Conservation (phyloP, 495 filamentous ascomycete species). For the Astrothelium subdiscretum region DNA sequence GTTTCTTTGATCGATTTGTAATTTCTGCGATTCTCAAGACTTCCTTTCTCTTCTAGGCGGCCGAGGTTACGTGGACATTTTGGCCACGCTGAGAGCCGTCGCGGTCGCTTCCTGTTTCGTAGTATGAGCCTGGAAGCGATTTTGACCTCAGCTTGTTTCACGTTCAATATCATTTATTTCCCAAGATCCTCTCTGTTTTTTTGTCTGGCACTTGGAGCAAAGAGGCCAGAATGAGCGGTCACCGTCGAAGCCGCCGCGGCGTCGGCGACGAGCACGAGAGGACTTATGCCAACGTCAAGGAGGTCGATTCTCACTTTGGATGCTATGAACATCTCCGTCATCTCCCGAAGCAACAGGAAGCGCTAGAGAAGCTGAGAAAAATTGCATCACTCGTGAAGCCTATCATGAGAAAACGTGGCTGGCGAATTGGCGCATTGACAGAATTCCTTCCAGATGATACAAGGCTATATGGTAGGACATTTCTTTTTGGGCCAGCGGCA, state of each 20-base stretch:
- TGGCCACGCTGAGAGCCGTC: neutral
- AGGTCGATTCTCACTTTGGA: slow-evolving; percentile 52
- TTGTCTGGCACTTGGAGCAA: neutral
- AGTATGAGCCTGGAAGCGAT: neutral
- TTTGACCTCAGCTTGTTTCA: neutral
- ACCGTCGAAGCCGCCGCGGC: neutral
- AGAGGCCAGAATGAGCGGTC: neutral
- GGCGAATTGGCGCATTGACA: slow-evolving; percentile 66
- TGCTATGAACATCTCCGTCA: slow-evolving; percentile 70
- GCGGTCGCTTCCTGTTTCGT: neutral
- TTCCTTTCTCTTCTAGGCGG: neutral
- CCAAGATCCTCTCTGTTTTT: neutral
- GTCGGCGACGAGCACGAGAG: neutral
- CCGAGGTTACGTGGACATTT: neutral
- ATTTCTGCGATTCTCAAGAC: neutral
- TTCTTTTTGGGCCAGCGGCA: neutral
- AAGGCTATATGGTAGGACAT: slow-evolving; percentile 55
- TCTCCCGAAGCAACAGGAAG: slow-evolving; percentile 62
- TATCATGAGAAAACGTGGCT: slow-evolving; percentile 77
- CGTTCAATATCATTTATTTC: neutral
- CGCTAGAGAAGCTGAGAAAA: slow-evolving; percentile 69
- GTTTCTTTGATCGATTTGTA: neutral
- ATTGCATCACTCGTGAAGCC: slow-evolving; percentile 88
- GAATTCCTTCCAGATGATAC: slow-evolving; percentile 73
- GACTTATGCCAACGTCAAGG: slow-evolving; percentile 19